Evolutionary conservation across 441 rosid species (phyloP).

Genomic region (Kokia cookei): DNA sequence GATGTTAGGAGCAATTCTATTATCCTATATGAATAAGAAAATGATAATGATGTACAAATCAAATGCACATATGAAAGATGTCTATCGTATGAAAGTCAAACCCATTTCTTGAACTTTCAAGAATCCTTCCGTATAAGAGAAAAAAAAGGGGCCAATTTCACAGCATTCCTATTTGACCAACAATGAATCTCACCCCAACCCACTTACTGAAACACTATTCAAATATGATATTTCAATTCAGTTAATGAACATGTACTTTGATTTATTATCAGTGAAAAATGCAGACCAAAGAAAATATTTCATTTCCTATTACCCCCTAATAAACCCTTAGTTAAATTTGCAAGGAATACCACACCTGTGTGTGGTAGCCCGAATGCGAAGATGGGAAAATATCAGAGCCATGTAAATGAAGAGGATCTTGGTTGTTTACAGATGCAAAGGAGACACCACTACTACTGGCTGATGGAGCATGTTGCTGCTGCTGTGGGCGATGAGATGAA

Average conservation of each 20-base stretch:
- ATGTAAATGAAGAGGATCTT: constrained; percentile 65
- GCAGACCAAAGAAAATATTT: not conserved
- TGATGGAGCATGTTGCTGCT: constrained; percentile 78
- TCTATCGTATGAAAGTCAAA: not conserved
- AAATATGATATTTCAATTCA: not conserved
- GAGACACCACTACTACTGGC: constrained; percentile 68
- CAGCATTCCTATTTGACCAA: not conserved
- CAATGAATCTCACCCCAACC: not conserved
- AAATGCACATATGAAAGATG: not conserved
- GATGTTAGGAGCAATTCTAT: not conserved
- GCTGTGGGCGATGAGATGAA: constrained; percentile 88
- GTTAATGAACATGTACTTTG: not conserved
- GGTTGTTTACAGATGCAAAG: constrained; percentile 63
- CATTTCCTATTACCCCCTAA: not conserved
- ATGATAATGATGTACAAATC: not conserved
- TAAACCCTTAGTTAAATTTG: not conserved
- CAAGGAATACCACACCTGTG: constrained; percentile 59
- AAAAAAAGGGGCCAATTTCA: not conserved
- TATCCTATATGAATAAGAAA: not conserved
- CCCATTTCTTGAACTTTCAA: not conserved
- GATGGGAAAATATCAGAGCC: constrained; percentile 83
- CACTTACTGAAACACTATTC: not conserved
- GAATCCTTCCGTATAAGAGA: not conserved
- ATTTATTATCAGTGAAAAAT: not conserved
- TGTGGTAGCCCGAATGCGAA: constrained; percentile 70